A percentile compares a stretch with the other conserved stretches of the same genome.
phyloP scores from a whole-genome alignment of 2,329 filamentous ascomycete species.

The Diaporthe vexans region DNA sequence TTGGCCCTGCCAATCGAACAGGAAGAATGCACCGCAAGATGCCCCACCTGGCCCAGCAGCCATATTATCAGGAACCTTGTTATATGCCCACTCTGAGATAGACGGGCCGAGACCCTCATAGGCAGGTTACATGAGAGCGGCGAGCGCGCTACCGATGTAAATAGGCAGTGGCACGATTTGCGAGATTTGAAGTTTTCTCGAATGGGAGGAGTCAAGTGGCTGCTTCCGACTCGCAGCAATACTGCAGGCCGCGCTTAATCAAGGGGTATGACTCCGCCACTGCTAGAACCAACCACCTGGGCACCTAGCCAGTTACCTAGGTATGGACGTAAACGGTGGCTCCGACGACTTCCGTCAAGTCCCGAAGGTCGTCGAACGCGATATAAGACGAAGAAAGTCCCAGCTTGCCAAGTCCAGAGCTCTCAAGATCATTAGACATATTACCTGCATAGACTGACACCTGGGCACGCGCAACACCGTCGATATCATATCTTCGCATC shows the following conservation, averaged over 20 bases:
- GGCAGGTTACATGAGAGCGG: constrained; percentile 28
- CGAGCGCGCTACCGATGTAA: constrained; percentile 19
- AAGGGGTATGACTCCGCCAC: constrained; percentile 18
- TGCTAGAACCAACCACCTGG: constrained; percentile 7
- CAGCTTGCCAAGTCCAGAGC: neutral
- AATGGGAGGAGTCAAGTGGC: constrained; percentile 8
- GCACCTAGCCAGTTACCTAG: neutral
- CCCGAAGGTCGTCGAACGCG: neutral
- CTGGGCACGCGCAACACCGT: neutral
- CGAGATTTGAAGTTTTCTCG: constrained; percentile 7
- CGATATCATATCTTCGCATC: neutral
- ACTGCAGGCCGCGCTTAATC: neutral
- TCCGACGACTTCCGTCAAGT: constrained; percentile 17
- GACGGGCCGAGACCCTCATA: constrained; percentile 18
- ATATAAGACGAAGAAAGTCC: constrained; percentile 2
- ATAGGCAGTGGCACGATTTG: neutral
- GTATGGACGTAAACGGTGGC: neutral
- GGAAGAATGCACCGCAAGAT: neutral
- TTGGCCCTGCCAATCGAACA: constrained; percentile 1
- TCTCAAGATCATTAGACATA: neutral
- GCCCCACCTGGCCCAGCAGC: constrained; percentile 16
- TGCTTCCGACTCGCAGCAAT: constrained; percentile 18
- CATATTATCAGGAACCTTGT: constrained; percentile 20
- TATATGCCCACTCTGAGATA: constrained; percentile 20
- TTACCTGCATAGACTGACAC: neutral